These are phyloP conservation scores for Primulina huaijiensis DNA, from an alignment of 257 asterid genomes.

Conservation along the genomic window DNA sequence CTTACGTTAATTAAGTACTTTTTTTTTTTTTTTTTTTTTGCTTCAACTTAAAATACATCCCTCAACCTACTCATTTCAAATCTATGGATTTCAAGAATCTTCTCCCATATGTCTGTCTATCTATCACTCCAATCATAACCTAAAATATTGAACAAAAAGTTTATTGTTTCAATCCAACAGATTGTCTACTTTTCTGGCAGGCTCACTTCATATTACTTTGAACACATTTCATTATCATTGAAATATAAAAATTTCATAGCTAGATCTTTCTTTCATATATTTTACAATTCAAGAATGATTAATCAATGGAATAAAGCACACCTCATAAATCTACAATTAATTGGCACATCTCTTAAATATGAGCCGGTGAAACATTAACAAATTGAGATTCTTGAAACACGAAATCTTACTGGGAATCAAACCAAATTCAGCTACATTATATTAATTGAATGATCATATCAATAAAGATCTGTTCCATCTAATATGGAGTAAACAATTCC, in stretches of 20 bases:
- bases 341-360: background rate
- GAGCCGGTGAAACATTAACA: background rate
- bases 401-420: background rate
- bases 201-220: too few relatives aligned
- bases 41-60: too few relatives aligned
- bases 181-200: too few relatives aligned
- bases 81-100: too few relatives aligned
- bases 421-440: background rate
- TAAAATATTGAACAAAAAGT: too few relatives aligned
- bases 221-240: background rate
- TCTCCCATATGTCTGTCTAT: too few relatives aligned
- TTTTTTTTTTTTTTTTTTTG: too few relatives aligned
- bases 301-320: background rate
- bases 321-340: background rate
- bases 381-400: background rate
- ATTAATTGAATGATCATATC: background rate
- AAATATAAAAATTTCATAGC: background rate
- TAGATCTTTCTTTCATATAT: background rate
- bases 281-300: too few relatives aligned
- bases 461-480: background rate
- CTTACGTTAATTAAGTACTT: too few relatives aligned
- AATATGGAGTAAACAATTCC: background rate
- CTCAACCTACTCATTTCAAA: too few relatives aligned
- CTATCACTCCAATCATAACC: too few relatives aligned
- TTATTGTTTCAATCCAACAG: too few relatives aligned